Evolutionary conservation across 1,284 basidiomycete genomes (phyloP).

Genomic region (Ganoderma sinense): DNA sequence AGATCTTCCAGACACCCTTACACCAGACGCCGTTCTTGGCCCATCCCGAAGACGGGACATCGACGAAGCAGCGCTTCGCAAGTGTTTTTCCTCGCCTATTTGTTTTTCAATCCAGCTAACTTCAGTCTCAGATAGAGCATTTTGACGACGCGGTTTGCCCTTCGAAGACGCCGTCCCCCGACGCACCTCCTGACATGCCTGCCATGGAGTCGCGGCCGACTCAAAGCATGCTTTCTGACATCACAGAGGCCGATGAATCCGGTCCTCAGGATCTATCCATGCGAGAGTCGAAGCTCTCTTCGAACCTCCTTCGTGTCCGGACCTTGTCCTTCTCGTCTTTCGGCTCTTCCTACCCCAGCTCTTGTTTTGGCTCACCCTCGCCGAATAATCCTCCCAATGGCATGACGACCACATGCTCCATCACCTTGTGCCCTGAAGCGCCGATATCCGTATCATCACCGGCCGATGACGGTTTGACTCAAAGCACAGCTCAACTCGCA

Average conservation of each 20-base stretch:
- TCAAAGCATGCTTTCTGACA: slow-evolving; percentile 21
- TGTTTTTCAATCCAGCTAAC: background rate
- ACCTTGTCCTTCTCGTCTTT: slow-evolving; percentile 29
- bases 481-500: background rate
- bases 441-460: background rate
- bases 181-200: background rate
- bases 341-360: slow-evolving; percentile 29
- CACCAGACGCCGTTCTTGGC: slow-evolving; percentile 5
- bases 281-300: background rate
- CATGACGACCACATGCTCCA: background rate
- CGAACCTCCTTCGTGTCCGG: no score
- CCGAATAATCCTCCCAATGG: slow-evolving; percentile 3
- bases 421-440: background rate
- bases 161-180: background rate
- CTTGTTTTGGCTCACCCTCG: slow-evolving; percentile 32
- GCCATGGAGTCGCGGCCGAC: background rate
- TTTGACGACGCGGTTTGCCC: background rate
- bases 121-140: background rate
- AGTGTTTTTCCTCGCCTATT: background rate
- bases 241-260: slow-evolving; percentile 24
- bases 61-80: background rate
- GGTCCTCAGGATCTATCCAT: background rate
- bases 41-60: background rate
- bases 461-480: background rate
- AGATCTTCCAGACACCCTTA: slow-evolving; percentile 17